A percentile compares a stretch with the other conserved stretches of the same genome.
Evolutionary conservation across 345 rosid species (phyloP).

Genomic region (Physaria fendleri): DNA sequence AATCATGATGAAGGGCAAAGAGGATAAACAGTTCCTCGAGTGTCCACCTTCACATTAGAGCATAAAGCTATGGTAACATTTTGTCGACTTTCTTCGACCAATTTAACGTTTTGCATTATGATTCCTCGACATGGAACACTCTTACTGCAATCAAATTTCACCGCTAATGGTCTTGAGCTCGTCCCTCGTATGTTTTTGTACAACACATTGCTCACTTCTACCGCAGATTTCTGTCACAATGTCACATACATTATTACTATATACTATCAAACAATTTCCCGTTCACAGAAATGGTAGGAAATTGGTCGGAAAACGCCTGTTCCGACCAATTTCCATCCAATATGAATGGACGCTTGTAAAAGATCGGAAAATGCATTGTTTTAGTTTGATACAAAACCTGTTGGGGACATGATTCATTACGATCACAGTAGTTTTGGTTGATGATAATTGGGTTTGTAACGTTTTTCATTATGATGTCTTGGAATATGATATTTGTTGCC

Average conservation of each 20-base stretch:
- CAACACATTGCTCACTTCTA: conserved; percentile 58
- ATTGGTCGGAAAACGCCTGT: no score
- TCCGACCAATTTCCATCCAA: no score
- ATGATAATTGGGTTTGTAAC: conserved; percentile 80
- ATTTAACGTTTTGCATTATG: conserved; percentile 40
- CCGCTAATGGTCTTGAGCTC: conserved; percentile 55
- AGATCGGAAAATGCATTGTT: not conserved
- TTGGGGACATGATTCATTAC: conserved; percentile 37
- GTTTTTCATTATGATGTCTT: conserved; percentile 53
- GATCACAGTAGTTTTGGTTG: conserved; percentile 80
- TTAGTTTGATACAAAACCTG: conserved; percentile 41
- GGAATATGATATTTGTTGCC: conserved; percentile 58
- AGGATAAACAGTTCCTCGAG: conserved; percentile 42
- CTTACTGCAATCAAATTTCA: conserved; percentile 58
- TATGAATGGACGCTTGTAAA: no score
- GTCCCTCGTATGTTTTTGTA: conserved; percentile 74
- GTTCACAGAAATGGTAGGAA: no score
- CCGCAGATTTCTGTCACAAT: conserved; percentile 57
- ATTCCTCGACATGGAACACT: conserved; percentile 53
- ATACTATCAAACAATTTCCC: not conserved
- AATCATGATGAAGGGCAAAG: conserved; percentile 33
- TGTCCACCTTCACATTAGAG: conserved; percentile 35
- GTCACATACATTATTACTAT: not conserved
- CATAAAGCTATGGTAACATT: conserved; percentile 54
- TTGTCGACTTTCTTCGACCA: conserved; percentile 18